Evolutionary conservation across 2,329 filamentous ascomycete species (phyloP).

Genomic region (Westerdykella sp.): DNA sequence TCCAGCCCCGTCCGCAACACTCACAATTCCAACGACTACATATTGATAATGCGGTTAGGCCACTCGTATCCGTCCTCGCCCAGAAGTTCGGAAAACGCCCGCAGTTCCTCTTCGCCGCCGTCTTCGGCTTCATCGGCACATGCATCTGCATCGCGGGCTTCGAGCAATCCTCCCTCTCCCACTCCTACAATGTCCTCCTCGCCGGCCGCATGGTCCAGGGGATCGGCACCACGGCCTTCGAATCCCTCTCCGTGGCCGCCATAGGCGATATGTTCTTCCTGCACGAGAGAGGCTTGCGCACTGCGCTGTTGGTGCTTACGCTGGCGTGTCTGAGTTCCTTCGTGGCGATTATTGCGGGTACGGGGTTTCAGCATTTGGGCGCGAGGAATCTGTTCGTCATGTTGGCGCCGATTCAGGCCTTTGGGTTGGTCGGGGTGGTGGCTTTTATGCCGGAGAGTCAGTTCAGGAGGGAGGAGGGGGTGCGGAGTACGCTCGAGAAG

Average conservation of each 20-base stretch:
- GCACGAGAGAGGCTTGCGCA: conserved; percentile 27
- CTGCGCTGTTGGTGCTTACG: conserved; percentile 26
- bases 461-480: conserved; percentile 4
- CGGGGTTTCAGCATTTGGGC: conserved; percentile 22
- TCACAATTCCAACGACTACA: neutral
- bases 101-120: conserved; percentile 28
- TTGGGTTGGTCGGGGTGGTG: conserved; percentile 17
- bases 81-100: conserved; percentile 34
- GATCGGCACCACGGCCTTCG: conserved; percentile 29
- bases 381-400: conserved; percentile 26
- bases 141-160: conserved; percentile 27
- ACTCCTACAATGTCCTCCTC: conserved; percentile 29
- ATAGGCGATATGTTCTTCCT: conserved; percentile 33
- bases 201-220: conserved; percentile 30
- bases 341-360: conserved; percentile 25
- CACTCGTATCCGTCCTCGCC: conserved; percentile 28
- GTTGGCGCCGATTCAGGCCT: conserved; percentile 23
- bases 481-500: neutral
- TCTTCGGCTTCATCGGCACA: conserved; percentile 28
- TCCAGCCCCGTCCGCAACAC: neutral
- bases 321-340: conserved; percentile 26
- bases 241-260: conserved; percentile 28
- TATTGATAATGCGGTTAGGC: conserved; percentile 4
- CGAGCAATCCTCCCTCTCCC: conserved; percentile 7
- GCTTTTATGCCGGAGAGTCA: conserved; percentile 28